phyloP scores from a whole-genome alignment of 768 basidiomycete species.

The Lentinula detonsa region DNA sequence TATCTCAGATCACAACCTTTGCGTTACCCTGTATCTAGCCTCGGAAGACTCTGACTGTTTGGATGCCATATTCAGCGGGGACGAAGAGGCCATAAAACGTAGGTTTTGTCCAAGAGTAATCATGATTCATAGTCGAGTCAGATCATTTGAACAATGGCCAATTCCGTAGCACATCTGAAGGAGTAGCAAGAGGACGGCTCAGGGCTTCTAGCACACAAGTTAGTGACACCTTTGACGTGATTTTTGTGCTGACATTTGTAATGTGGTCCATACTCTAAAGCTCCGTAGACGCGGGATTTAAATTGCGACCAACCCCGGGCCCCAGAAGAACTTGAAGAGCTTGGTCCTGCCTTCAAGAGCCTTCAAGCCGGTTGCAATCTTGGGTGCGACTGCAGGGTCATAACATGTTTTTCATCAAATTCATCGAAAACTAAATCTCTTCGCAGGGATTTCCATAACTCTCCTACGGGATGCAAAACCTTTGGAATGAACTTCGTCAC shows the following conservation, averaged over 20 bases:
- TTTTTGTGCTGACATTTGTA: neutral
- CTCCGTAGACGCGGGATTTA: constrained; percentile 30
- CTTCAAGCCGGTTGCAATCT: constrained; percentile 28
- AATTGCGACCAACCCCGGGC: constrained; percentile 36
- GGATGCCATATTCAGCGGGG: constrained; percentile 23
- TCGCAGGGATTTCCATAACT: neutral
- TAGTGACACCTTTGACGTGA: neutral
- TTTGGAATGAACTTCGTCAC: neutral
- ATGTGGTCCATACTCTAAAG: constrained; percentile 11
- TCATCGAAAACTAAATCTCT: too few relatives aligned
- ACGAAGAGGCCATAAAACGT: constrained; percentile 21
- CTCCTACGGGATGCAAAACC: neutral
- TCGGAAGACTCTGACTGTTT: constrained; percentile 23
- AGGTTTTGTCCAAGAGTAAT: neutral
- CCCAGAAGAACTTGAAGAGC: constrained; percentile 24
- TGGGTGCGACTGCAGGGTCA: constrained; percentile 22
- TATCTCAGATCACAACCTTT: constrained; percentile 14
- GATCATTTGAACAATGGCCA: too few relatives aligned
- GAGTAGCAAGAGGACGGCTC: neutral
- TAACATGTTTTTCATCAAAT: neutral
- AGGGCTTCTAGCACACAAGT: constrained; percentile 5
- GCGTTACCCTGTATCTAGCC: constrained; percentile 21
- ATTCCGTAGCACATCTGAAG: neutral
- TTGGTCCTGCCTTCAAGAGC: constrained; percentile 32
- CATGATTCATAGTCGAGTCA: too few relatives aligned